Percentiles rank a stretch among this genome's conserved stretches.
These are phyloP conservation scores for Digitaria exilis DNA, from an alignment of 202 grass and related monocot species.

Conservation along the genomic window DNA sequence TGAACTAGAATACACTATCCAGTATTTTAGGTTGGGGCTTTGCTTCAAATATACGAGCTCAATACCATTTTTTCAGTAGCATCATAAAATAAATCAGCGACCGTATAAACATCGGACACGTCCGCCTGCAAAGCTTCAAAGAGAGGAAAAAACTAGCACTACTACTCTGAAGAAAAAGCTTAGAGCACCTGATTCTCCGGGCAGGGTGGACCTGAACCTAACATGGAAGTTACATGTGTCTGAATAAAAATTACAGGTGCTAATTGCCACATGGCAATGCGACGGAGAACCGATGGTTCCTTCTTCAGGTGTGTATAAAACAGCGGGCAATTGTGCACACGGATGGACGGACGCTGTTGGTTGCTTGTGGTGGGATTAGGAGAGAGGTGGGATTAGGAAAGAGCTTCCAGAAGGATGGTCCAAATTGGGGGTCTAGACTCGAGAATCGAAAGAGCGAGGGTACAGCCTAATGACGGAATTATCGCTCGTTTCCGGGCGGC, in stretches of 20 bases:
- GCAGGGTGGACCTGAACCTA: not conserved
- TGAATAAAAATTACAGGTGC: not conserved
- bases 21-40: not conserved
- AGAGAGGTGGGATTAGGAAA: not conserved
- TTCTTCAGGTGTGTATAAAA: not conserved
- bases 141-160: not conserved
- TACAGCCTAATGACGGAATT: slow-evolving; percentile 15
- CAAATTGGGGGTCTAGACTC: slow-evolving; percentile 30
- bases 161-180: not conserved
- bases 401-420: slow-evolving; percentile 49
- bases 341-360: not conserved
- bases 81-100: too few species aligned
- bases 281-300: not conserved
- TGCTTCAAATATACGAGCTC: not conserved
- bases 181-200: slow-evolving; percentile 3
- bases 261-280: not conserved
- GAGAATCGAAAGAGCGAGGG: slow-evolving; percentile 31
- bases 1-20: not conserved
- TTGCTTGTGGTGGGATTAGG: not conserved
- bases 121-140: not conserved
- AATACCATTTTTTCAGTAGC: not conserved
- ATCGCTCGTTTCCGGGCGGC: slow-evolving; percentile 19
- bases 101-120: too few species aligned
- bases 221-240: not conserved
- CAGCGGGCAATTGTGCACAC: not conserved